Base-by-base conservation (phyloP, 2,329 filamentous ascomycete species). In the Colletotrichum eremochloae region DNA sequence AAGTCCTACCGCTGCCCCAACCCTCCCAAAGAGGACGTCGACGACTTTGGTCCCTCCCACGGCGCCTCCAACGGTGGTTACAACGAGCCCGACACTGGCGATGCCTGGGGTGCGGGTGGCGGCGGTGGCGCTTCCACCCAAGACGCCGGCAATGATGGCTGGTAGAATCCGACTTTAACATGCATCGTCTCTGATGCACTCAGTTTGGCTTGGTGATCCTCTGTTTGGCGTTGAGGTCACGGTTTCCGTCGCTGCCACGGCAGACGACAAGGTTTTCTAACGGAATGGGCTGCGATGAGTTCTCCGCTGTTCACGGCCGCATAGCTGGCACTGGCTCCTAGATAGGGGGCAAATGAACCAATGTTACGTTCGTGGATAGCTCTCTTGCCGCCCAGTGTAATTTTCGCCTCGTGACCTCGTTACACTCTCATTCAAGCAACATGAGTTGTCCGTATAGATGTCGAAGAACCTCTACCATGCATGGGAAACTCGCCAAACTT, bases 1-100 rank as follows among this genome's bases (percentile, higher is more conserved):
- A 83, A 78, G 74, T 82, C 82, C 75, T 79, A 80, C 62, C 75
- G 77, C 67, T 86, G 85, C 79, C 78, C 75, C 31, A 81, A 82
- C 52, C 77, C 79, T 14, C 74, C 71, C 29, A 76, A 74, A n/a
- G 71, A 77, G 31, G 78, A 81, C 56, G 77, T 77, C 29, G 73
- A 74, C 38, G 61, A 63, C n/a, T 72, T 73, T 29, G 69, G 63
- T 20, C 58, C 48, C 24, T 31, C 60, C 58, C 38, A 64, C 40
- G 75, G 18, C 33, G 73, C n/a, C 52, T 50, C 56, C 50, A 40
- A 64, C 31, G 75, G 20, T 33, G 71, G 31, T 36, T 53, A 57
- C 40, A 63, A 31, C 63, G 3, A 33, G 48, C 60, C 63, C 53
- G 68, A 36, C 24, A 65, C 33, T 24, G 70, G 70, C 50, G 60